These are phyloP conservation scores for Exophiala lecanii-corni DNA, from an alignment of 2,329 filamentous ascomycete genomes.

Conservation along the genomic window DNA sequence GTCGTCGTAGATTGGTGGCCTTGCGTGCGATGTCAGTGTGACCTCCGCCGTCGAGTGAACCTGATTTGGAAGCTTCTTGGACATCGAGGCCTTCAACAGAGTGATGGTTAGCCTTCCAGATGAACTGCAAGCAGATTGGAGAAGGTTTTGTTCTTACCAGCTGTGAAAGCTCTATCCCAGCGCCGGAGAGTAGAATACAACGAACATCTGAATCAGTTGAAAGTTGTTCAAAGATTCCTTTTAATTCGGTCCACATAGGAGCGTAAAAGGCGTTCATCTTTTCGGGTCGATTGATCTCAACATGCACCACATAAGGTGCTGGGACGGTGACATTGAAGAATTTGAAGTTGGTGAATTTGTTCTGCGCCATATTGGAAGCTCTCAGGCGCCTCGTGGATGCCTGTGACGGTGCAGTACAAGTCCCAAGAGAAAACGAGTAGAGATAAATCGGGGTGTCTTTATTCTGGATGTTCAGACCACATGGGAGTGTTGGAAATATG, in stretches of 20 bases:
- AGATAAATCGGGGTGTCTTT: no score
- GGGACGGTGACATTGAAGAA: slow-evolving; percentile 74
- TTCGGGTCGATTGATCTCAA: slow-evolving; percentile 80
- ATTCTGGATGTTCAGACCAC: no score
- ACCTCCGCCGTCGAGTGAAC: slow-evolving; percentile 38
- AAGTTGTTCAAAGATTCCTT: slow-evolving; percentile 65
- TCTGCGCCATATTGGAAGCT: no score
- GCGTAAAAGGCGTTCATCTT: slow-evolving; percentile 88
- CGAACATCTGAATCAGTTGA: slow-evolving; percentile 69
- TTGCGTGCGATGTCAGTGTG: slow-evolving; percentile 58
- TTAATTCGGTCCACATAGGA: slow-evolving; percentile 79
- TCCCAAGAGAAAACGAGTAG: no score
- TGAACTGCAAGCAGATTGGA: no score
- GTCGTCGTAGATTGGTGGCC: slow-evolving; percentile 58
- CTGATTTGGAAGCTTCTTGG: slow-evolving; percentile 57
- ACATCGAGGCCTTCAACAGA: slow-evolving; percentile 68
- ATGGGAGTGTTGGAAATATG: no score
- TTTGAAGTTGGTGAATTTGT: no score
- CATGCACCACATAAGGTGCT: slow-evolving; percentile 70
- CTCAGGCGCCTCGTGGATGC: no score
- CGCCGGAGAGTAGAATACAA: slow-evolving; percentile 72
- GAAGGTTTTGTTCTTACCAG: slow-evolving; percentile 13
- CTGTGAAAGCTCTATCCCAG: slow-evolving; percentile 80
- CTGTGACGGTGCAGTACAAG: no score
- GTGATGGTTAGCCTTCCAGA: neutral